phyloP scores from a whole-genome alignment of 2,329 filamentous ascomycete genomes.

The Septoria linicola region DNA sequence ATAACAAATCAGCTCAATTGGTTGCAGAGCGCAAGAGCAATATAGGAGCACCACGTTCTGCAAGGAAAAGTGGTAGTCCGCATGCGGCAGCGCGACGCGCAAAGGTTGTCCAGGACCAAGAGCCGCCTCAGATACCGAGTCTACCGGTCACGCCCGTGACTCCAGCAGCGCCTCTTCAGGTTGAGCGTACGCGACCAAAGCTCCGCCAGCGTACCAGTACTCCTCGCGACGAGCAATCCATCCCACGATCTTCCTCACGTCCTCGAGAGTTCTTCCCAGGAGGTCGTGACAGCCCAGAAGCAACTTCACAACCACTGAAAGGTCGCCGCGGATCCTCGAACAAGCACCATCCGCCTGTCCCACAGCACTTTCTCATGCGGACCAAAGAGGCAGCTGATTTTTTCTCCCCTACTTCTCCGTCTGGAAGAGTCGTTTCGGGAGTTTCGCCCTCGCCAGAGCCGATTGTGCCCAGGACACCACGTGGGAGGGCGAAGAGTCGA shows the following conservation, averaged over 20 bases:
- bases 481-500: conserved; percentile 11
- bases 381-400: conserved; percentile 29
- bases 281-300: conserved; percentile 23
- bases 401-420: conserved; percentile 10
- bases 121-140: background rate
- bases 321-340: conserved; percentile 15
- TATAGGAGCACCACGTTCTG: conserved; percentile 9
- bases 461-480: conserved; percentile 8
- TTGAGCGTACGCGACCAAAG: conserved; percentile 3
- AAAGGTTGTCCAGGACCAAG: background rate
- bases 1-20: conserved; percentile 29
- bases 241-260: conserved; percentile 27
- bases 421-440: conserved; percentile 8
- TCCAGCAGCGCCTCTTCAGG: conserved; percentile 1
- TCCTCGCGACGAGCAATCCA: conserved; percentile 30
- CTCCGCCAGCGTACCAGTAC: conserved; percentile 24
- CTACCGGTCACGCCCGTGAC: too few relatives aligned
- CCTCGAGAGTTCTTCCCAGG: conserved; percentile 21
- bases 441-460: conserved; percentile 14
- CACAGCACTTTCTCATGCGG: conserved; percentile 28
- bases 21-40: conserved; percentile 29
- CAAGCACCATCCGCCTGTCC: conserved; percentile 23
- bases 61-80: conserved; percentile 17
- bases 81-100: background rate
- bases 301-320: conserved; percentile 27